A percentile compares a stretch with the other conserved stretches of the same genome.
phyloP scores from a whole-genome alignment of 225 moss, liverwort and hornwort species.

The Polytrichum commune region DNA sequence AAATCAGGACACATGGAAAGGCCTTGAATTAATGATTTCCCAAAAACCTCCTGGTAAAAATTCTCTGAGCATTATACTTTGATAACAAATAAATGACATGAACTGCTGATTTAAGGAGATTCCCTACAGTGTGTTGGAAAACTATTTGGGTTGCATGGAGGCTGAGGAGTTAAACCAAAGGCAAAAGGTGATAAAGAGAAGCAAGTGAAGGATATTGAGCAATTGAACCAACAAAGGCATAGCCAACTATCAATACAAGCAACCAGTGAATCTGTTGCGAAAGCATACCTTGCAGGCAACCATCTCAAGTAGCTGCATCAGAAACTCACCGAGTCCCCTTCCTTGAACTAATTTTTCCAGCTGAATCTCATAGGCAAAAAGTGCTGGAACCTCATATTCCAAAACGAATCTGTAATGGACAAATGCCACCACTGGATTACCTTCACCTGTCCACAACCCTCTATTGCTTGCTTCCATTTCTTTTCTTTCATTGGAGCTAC shows the following conservation, averaged over 20 bases:
- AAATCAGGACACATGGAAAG: background rate
- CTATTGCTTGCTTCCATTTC: constrained; percentile 29
- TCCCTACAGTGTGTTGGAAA: too few species aligned
- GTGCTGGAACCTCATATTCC: constrained; percentile 84
- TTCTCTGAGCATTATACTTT: too few species aligned
- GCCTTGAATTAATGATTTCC: too few species aligned
- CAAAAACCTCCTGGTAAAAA: too few species aligned
- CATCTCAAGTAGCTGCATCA: constrained; percentile 91
- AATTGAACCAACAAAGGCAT: too few species aligned
- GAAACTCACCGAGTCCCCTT: constrained; percentile 87
- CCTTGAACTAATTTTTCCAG: constrained; percentile 81
- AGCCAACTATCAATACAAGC: background rate
- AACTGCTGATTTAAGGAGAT: too few species aligned
- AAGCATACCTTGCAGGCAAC: constrained; percentile 80
- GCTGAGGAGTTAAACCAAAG: too few species aligned
- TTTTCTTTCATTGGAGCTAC: constrained; percentile 21
- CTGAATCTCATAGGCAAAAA: constrained; percentile 92
- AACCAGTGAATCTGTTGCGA: background rate
- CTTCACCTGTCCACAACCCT: constrained; percentile 63
- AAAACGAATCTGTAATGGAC: constrained; percentile 88
- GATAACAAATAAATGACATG: too few species aligned
- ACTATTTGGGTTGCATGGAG: too few species aligned
- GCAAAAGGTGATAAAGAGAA: too few species aligned
- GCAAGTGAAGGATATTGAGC: too few species aligned
- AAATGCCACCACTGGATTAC: constrained; percentile 79